Conservation (phyloP, 2,329 filamentous ascomycete genomes). For the Paraphaeosphaeria minitans region DNA sequence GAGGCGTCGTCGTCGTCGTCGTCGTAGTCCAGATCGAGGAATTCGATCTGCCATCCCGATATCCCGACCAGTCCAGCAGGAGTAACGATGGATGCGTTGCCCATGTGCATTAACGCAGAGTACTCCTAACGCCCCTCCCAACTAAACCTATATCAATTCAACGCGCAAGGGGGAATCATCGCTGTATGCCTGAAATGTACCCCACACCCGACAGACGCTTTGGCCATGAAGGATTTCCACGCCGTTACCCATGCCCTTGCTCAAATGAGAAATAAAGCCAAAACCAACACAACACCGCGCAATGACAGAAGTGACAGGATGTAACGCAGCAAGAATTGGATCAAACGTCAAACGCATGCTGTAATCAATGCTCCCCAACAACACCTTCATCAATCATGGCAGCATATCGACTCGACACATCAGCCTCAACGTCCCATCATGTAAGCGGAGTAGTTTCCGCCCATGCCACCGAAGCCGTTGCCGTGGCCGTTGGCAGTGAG, state of each 20-base stretch:
- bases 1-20: constrained; percentile 10
- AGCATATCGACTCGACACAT: constrained; percentile 24
- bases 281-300: constrained; percentile 47
- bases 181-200: constrained; percentile 50
- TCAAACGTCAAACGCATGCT: constrained; percentile 36
- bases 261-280: constrained; percentile 41
- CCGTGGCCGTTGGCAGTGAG: constrained; percentile 39
- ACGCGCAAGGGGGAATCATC: constrained; percentile 52
- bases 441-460: constrained; percentile 42
- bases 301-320: constrained; percentile 51
- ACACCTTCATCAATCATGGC: constrained; percentile 46
- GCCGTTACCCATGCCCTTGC: constrained; percentile 49
- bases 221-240: constrained; percentile 41
- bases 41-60: constrained; percentile 27
- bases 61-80: constrained; percentile 23
- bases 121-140: constrained; percentile 35
- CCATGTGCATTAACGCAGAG: constrained; percentile 12
- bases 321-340: constrained; percentile 44
- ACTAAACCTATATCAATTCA: constrained; percentile 38
- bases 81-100: constrained; percentile 16
- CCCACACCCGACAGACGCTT: constrained; percentile 43
- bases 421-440: constrained; percentile 46
- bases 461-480: constrained; percentile 40
- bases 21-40: constrained; percentile 11
- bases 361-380: constrained; percentile 37